Conservation (phyloP, 768 basidiomycete genomes). For the Xerocomellus chrysenteron region DNA sequence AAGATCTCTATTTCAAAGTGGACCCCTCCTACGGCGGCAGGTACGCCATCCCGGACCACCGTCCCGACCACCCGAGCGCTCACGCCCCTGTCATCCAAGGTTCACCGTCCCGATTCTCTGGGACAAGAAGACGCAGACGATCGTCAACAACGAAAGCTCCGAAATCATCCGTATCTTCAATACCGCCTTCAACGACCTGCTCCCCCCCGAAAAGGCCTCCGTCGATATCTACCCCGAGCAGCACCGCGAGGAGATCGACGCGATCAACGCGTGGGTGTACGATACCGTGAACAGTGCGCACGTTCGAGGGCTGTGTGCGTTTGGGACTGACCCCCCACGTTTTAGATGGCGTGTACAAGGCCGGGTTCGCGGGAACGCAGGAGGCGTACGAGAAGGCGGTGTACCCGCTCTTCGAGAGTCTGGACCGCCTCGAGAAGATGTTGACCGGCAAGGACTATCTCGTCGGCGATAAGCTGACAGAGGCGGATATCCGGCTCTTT, state of each 20-base stretch:
- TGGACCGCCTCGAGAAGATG: constrained; percentile 79
- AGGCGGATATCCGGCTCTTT: constrained; percentile 83
- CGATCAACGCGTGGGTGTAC: constrained; percentile 84
- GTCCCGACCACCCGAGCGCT: background rate
- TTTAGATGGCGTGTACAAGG: constrained; percentile 81
- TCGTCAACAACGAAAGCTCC: constrained; percentile 94
- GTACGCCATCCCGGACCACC: constrained; percentile 33
- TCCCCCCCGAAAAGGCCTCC: constrained; percentile 63
- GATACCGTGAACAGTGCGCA: constrained; percentile 75
- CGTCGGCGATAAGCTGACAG: constrained; percentile 79
- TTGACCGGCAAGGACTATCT: constrained; percentile 80
- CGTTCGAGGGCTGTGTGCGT: constrained; percentile 4
- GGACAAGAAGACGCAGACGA: constrained; percentile 84
- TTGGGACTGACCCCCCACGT: background rate
- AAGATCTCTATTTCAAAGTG: constrained; percentile 81
- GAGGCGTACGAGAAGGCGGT: constrained; percentile 81
- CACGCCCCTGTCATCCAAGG: constrained; percentile 27
- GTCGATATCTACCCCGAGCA: constrained; percentile 79
- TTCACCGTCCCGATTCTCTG: constrained; percentile 91
- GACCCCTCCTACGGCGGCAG: constrained; percentile 71
- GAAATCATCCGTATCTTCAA: constrained; percentile 97
- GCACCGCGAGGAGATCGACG: constrained; percentile 75
- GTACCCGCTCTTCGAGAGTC: constrained; percentile 65
- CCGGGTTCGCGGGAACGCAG: constrained; percentile 84
- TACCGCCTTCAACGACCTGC: constrained; percentile 70